Conservation (phyloP, 495 filamentous ascomycete species). For the Beverwykella pulmonaria region DNA sequence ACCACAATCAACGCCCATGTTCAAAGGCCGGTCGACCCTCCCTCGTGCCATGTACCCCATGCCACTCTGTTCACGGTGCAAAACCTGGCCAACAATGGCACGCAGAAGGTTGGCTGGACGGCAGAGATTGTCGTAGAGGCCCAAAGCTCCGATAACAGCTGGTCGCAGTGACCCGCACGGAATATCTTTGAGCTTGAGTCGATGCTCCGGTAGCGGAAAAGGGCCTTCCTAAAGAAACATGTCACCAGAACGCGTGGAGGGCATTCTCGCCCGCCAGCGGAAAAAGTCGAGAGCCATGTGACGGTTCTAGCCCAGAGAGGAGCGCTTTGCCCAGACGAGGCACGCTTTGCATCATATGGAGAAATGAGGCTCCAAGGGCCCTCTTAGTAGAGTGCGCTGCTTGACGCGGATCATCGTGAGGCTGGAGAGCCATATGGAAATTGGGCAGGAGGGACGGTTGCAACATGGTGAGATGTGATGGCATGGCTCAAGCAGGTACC, state of each 20-base stretch:
- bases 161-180: background rate
- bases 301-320: constrained; percentile 13
- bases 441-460: background rate
- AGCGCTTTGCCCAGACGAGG: constrained; percentile 25
- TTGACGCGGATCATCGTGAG: constrained; percentile 15
- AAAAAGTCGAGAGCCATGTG: constrained; percentile 36
- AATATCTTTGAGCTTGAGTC: constrained; percentile 2
- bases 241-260: constrained; percentile 29
- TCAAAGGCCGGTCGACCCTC: background rate
- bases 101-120: constrained; percentile 1
- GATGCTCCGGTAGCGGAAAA: constrained; percentile 12
- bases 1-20: constrained; percentile 2
- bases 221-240: constrained; percentile 33
- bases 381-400: background rate
- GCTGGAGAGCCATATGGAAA: constrained; percentile 18
- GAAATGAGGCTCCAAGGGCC: constrained; percentile 20
- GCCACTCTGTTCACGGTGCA: background rate
- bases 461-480: background rate
- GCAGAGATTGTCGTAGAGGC: background rate
- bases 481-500: background rate
- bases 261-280: constrained; percentile 5
- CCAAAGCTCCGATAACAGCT: constrained; percentile 1
- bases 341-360: background rate
- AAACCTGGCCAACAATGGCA: constrained; percentile 32
- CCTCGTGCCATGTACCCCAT: constrained; percentile 24